Percentiles rank a stretch among this genome's conserved stretches.
Evolutionary conservation across 129 eudicot genomes (phyloP).

Genomic region (Logfia minima): DNA sequence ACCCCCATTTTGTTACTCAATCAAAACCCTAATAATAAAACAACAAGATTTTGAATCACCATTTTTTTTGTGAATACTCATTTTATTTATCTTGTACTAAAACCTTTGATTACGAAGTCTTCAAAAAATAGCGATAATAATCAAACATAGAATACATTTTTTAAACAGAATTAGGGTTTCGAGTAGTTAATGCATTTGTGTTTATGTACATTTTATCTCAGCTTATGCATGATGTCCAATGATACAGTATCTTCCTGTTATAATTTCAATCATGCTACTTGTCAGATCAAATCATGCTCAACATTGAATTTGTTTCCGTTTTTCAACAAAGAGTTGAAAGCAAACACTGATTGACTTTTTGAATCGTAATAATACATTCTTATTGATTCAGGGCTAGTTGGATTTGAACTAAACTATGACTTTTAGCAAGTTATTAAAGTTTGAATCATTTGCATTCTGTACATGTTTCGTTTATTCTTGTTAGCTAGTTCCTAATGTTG

Average conservation of each 20-base stretch:
- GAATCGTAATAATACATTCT: neutral
- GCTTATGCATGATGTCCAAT: neutral
- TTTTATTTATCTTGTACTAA: neutral
- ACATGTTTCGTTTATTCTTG: neutral
- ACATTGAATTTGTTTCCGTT: neutral
- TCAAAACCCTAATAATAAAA: too few relatives aligned
- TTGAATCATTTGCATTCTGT: neutral
- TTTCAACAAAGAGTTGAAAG: neutral
- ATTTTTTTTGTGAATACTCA: too few relatives aligned
- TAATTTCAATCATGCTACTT: neutral
- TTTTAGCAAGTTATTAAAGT: neutral
- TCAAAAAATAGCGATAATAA: too few relatives aligned
- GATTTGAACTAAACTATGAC: neutral
- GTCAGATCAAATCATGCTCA: neutral
- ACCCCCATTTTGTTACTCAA: too few relatives aligned
- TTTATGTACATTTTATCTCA: neutral
- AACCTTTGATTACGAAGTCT: neutral
- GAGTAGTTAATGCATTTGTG: too few relatives aligned
- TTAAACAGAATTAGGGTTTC: neutral
- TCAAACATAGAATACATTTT: neutral
- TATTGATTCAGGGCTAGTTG: neutral
- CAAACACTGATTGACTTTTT: neutral
- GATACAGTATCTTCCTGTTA: neutral
- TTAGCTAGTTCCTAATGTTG: neutral
- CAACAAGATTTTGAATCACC: too few relatives aligned